Percentiles rank a stretch among this genome's conserved stretches.
These are phyloP conservation scores for Mrakia hoshinonis DNA, from an alignment of 768 basidiomycete genomes.

Conservation along the genomic window DNA sequence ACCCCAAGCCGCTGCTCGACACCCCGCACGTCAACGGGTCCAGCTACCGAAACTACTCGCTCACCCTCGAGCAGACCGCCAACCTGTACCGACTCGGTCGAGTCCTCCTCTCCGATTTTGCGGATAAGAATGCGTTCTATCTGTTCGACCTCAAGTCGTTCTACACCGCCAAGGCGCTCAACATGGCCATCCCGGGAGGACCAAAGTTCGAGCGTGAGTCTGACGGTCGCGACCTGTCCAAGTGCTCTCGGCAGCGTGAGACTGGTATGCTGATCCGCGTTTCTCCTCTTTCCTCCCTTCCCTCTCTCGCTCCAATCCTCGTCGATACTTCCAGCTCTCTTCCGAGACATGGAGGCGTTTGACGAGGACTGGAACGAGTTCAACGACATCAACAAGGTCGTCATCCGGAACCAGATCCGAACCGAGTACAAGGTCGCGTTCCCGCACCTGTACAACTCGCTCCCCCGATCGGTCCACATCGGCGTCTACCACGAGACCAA, in stretches of 20 bases:
- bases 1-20: constrained; percentile 86
- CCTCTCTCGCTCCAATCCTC: background rate
- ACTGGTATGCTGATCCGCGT: background rate
- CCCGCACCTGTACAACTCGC: constrained; percentile 96
- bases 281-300: background rate
- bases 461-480: constrained; percentile 87
- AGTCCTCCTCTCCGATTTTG: constrained; percentile 83
- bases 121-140: constrained; percentile 82
- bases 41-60: constrained; percentile 85
- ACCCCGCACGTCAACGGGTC: constrained; percentile 78
- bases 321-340: constrained; percentile 45
- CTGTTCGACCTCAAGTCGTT: constrained; percentile 96
- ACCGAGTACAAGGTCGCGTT: constrained; percentile 99
- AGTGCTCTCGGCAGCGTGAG: background rate
- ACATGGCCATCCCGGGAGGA: constrained; percentile 94
- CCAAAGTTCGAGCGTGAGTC: constrained; percentile 79
- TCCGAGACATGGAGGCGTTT: constrained; percentile 91
- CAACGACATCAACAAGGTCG: constrained; percentile 98
- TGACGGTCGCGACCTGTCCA: background rate
- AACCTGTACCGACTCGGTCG: constrained; percentile 92
- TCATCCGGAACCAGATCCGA: constrained; percentile 95
- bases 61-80: constrained; percentile 89
- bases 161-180: constrained; percentile 95
- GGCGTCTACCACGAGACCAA: constrained; percentile 88
- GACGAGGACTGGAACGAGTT: constrained; percentile 88